A percentile compares a stretch with the other conserved stretches of the same genome.
Evolutionary conservation across 2,329 filamentous ascomycete genomes (phyloP).

Genomic region (Domatiomyces globalis): DNA sequence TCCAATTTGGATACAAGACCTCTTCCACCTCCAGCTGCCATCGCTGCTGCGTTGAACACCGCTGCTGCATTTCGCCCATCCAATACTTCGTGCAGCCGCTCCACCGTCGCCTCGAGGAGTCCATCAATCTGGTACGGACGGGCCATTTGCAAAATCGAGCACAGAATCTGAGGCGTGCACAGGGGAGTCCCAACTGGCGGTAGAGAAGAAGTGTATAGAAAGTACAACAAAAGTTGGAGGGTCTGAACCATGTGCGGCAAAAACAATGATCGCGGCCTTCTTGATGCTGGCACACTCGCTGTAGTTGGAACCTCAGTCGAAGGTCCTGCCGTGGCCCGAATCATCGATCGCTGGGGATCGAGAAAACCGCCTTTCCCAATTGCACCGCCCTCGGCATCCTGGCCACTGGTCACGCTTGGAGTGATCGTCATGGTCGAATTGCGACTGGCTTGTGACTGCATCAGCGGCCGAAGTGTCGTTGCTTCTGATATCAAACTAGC

Average conservation of each 20-base stretch:
- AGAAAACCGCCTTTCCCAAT: slow-evolving; percentile 6
- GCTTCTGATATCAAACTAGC: slow-evolving; percentile 44
- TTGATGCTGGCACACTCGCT: slow-evolving; percentile 39
- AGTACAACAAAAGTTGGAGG: slow-evolving; percentile 79
- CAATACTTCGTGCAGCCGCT: slow-evolving; percentile 73
- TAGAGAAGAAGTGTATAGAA: slow-evolving; percentile 81
- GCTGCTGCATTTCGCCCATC: slow-evolving; percentile 91
- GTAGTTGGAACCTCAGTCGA: slow-evolving; percentile 41
- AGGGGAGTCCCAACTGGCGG: slow-evolving; percentile 61
- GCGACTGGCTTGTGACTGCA: slow-evolving; percentile 29
- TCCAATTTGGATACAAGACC: slow-evolving; percentile 45
- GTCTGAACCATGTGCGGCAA: slow-evolving; percentile 85
- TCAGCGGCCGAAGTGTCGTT: slow-evolving; percentile 55
- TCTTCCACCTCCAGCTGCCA: slow-evolving; percentile 87
- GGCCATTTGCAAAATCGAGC: slow-evolving; percentile 83
- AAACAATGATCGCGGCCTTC: slow-evolving; percentile 73
- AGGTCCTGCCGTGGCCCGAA: slow-evolving; percentile 18
- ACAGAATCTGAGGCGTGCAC: slow-evolving; percentile 89
- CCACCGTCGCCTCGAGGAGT: slow-evolving; percentile 79
- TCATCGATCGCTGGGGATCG: slow-evolving; percentile 15
- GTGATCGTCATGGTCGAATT: slow-evolving; percentile 82
- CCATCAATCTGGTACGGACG: slow-evolving; percentile 89
- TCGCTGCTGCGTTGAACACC: slow-evolving; percentile 94
- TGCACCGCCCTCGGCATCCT: slow-evolving; percentile 1
- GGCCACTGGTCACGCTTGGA: slow-evolving; percentile 31